A percentile compares a stretch with the other conserved stretches of the same genome.
phyloP scores from a whole-genome alignment of 1,284 basidiomycete genomes.

The Vanrija sp. region DNA sequence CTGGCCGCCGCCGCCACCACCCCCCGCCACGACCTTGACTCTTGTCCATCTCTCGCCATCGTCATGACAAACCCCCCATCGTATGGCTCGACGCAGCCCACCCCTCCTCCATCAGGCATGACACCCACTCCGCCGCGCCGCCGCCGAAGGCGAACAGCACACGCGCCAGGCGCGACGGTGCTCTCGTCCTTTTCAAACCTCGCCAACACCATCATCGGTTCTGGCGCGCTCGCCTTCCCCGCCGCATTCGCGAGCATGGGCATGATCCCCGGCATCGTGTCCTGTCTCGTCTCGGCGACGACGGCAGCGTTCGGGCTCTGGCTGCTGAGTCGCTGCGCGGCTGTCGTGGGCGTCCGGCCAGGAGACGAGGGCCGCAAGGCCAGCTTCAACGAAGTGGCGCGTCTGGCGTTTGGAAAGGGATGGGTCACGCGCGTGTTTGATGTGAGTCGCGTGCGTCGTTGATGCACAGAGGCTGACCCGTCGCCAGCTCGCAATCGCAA shows the following conservation, averaged over 20 bases:
- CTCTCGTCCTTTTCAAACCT: constrained; percentile 56
- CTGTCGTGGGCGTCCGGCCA: constrained; percentile 55
- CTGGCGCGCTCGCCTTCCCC: constrained; percentile 58
- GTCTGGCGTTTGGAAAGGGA: constrained; percentile 66
- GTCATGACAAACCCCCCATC: neutral
- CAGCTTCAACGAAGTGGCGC: constrained; percentile 81
- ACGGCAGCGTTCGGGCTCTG: constrained; percentile 85
- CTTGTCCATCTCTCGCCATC: too few relatives aligned
- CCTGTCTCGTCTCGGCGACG: constrained; percentile 78
- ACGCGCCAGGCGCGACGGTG: constrained; percentile 12
- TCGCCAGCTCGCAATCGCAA: constrained; percentile 90
- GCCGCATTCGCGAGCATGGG: constrained; percentile 82
- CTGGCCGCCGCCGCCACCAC: neutral
- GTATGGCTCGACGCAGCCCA: neutral
- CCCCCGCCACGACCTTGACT: too few relatives aligned
- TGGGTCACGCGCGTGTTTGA: constrained; percentile 47
- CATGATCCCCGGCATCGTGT: constrained; percentile 78
- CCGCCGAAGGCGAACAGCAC: constrained; percentile 4
- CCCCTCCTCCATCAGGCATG: neutral
- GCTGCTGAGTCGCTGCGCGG: constrained; percentile 80
- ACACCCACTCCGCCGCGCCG: constrained; percentile 1
- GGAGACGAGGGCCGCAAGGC: constrained; percentile 56
- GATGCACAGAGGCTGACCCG: constrained; percentile 9
- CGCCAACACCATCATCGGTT: constrained; percentile 82
- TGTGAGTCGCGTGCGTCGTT: constrained; percentile 25